Percentiles rank a stretch among this genome's conserved stretches.
Conservation (phyloP, 116 monocot genomes). For the Cymodocea nodosa region DNA sequence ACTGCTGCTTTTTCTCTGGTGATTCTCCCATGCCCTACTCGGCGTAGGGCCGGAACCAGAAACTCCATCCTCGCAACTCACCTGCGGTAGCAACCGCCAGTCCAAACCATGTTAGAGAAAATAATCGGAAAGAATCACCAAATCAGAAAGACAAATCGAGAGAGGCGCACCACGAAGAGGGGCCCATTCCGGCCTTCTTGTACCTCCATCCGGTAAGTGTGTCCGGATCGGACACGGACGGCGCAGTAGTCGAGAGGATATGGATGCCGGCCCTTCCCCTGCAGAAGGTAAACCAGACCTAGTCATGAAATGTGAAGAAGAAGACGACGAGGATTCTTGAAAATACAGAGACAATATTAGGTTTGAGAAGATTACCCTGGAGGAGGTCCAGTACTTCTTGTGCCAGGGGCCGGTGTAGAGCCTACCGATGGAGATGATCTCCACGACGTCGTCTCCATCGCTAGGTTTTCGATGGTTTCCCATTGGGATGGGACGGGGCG, state of each 20-base stretch:
- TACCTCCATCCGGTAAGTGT: constrained; percentile 63
- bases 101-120: too few relatives aligned
- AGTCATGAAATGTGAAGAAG: not conserved
- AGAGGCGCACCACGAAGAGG: constrained; percentile 50
- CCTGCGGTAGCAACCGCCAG: constrained; percentile 22
- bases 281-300: constrained; percentile 4
- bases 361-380: constrained; percentile 37
- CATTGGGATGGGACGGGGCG: not conserved
- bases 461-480: not conserved
- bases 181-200: constrained; percentile 74
- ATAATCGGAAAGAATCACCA: too few relatives aligned
- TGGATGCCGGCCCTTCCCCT: constrained; percentile 90
- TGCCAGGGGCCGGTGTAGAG: constrained; percentile 62
- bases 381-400: constrained; percentile 96
- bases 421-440: constrained; percentile 68
- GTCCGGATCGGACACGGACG: constrained; percentile 40
- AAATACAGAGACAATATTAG: not conserved
- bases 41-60: constrained; percentile 71
- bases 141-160: too few relatives aligned
- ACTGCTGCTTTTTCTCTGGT: constrained; percentile 42
- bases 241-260: constrained; percentile 88
- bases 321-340: not conserved
- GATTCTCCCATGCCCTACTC: constrained; percentile 69
- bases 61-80: constrained; percentile 48
- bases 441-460: constrained; percentile 29